These are phyloP conservation scores for Eucalyptus tenuipes DNA, from an alignment of 345 rosid genomes.

Conservation along the genomic window DNA sequence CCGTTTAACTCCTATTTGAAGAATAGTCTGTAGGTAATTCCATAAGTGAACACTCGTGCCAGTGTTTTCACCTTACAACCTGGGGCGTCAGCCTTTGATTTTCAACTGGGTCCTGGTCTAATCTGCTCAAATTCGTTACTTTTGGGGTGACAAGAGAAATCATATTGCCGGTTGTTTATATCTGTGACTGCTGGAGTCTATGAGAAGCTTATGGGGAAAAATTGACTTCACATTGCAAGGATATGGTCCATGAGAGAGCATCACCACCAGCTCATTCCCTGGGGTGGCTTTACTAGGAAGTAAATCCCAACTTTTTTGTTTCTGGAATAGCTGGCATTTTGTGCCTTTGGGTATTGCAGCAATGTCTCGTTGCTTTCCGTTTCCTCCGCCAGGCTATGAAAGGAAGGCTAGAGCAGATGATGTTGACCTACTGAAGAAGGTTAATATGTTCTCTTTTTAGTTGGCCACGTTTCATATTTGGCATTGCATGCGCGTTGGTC, in stretches of 20 bases:
- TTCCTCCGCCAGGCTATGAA: slow-evolving; percentile 96
- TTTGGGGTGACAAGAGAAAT: not conserved
- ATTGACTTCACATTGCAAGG: slow-evolving; percentile 50
- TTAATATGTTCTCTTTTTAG: slow-evolving; percentile 9
- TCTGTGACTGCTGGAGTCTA: not conserved
- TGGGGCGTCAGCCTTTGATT: not conserved
- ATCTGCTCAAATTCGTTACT: not conserved
- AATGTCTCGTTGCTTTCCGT: slow-evolving; percentile 99
- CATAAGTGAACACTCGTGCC: not conserved
- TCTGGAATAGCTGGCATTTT: slow-evolving; percentile 3
- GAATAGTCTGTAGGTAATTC: slow-evolving; percentile 11
- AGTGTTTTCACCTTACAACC: not conserved
- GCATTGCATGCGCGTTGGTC: not conserved
- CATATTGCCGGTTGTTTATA: not conserved
- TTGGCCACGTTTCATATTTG: not conserved
- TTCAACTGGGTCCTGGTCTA: slow-evolving; percentile 1
- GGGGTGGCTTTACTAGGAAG: slow-evolving; percentile 31
- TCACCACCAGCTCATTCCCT: slow-evolving; percentile 29
- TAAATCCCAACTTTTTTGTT: slow-evolving; percentile 17
- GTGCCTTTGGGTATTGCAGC: slow-evolving; percentile 16
- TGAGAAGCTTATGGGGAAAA: slow-evolving; percentile 9
- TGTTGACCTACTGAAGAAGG: slow-evolving; percentile 59
- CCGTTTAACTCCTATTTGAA: not conserved
- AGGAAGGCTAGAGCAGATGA: slow-evolving; percentile 56
- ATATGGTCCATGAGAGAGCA: slow-evolving; percentile 59